These are phyloP conservation scores for Pseudogymnoascus verrucosus DNA, from an alignment of 2,329 filamentous ascomycete species.

Conservation along the genomic window DNA sequence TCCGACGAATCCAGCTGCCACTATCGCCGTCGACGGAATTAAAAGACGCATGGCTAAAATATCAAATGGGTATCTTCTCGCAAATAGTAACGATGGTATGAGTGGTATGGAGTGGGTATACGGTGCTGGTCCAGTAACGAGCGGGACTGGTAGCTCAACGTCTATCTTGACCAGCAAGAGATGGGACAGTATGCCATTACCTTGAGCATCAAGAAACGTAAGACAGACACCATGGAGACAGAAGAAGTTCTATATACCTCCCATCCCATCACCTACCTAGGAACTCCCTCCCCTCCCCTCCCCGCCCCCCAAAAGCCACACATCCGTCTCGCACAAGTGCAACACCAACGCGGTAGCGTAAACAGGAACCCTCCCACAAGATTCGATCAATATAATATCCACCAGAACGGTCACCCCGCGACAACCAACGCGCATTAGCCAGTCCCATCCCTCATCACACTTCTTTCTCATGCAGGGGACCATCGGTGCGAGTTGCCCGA, in stretches of 20 bases:
- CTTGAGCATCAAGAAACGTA: not conserved
- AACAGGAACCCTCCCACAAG: conserved; percentile 1
- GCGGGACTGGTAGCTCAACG: not conserved
- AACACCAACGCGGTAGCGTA: not conserved
- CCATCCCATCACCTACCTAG: conserved; percentile 1
- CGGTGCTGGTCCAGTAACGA: not conserved
- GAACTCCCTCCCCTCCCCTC: no score
- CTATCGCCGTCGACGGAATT: not conserved
- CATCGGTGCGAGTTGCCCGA: not conserved
- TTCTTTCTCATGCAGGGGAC: conserved; percentile 5
- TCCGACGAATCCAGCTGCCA: conserved; percentile 7
- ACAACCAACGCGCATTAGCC: not conserved
- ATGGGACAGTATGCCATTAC: conserved; percentile 1
- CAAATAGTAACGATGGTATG: not conserved
- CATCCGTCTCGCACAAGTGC: not conserved
- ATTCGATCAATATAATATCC: conserved; percentile 1
- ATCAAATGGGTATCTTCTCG: conserved; percentile 7
- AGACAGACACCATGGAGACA: not conserved
- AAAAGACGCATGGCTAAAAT: conserved; percentile 8
- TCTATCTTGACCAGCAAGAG: conserved; percentile 9
- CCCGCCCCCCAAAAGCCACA: not conserved
- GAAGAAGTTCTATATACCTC: conserved; percentile 2
- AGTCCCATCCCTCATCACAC: not conserved
- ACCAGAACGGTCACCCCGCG: not conserved
- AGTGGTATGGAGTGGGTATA: not conserved